These are phyloP conservation scores for Gleditsia sinensis DNA, from an alignment of 306 rosid species.

Conservation along the genomic window DNA sequence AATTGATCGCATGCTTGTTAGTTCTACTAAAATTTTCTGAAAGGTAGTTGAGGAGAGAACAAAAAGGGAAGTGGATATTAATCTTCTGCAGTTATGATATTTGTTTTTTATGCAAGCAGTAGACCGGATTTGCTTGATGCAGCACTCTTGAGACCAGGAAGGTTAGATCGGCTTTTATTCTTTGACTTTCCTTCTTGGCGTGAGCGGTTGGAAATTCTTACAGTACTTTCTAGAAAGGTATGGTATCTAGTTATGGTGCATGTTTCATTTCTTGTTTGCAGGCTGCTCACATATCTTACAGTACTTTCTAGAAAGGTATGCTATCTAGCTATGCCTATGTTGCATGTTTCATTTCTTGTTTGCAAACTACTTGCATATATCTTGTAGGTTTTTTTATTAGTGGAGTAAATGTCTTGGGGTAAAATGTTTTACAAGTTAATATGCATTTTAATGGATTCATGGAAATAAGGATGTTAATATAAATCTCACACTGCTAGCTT, in stretches of 20 bases:
- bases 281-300: too few relatives aligned
- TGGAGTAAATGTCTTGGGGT: neutral
- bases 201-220: constrained; percentile 87
- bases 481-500: neutral
- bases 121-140: constrained; percentile 98
- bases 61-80: too few relatives aligned
- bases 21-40: too few relatives aligned
- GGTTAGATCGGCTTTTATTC: constrained; percentile 93
- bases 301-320: constrained; percentile 91
- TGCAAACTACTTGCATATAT: neutral
- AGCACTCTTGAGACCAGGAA: constrained; percentile 92
- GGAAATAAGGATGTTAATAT: constrained; percentile 18
- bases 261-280: constrained; percentile 6
- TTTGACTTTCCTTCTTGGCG: constrained; percentile 82
- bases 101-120: constrained; percentile 68
- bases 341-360: constrained; percentile 4
- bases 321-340: neutral
- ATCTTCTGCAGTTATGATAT: constrained; percentile 22
- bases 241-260: constrained; percentile 16
- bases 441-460: neutral
- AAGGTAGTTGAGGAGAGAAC: too few relatives aligned
- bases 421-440: neutral
- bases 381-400: neutral
- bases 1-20: too few relatives aligned
- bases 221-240: constrained; percentile 89